Base-by-base conservation (phyloP, 2,329 filamentous ascomycete species). In the Tolypocladium tundrense region DNA sequence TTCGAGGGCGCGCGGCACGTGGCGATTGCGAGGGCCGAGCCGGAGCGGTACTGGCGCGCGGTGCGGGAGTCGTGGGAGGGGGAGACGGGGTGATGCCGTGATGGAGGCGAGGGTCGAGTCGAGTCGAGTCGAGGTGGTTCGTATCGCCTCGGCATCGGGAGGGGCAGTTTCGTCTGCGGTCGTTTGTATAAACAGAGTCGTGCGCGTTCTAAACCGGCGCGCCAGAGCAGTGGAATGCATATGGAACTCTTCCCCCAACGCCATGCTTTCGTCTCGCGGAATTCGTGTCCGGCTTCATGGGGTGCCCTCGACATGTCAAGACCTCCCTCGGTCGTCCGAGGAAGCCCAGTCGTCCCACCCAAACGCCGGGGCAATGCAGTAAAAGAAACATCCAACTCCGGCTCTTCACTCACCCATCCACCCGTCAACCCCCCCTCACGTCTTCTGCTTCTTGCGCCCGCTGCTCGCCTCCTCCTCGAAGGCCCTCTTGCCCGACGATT, bases 1-100 rank as follows among this genome's bases (percentile, higher is more conserved):
- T 83, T 83, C 56, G 67, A 69, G 35, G 71, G 72, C 41, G 80
- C 75, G 4, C 69, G 69, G 31, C 82, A 85, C 66, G 80, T 84
- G 31, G 73, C 78, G 21, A 79, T 82, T 59, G 72, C 74, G 58
- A 73, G 76, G 60, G 64, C 64, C 0, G 76, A 83, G 59, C 67
- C 69, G 33, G 66, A 70, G 52, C 69, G 79, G 57, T 85, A 85
- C 64, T 84, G 82, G 81, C 63, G 61, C 5, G 66, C 73, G 24
- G 71, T 83, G 3, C 72, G 64, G 45, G 72, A 76, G 57, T 72
- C 73, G 1, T 84, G 80, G 80, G 66, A 73, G 41, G 71, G 21
- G 7, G 27, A 16, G 24, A 16, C 39, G 53, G 4, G 8, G 19
- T 35, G 48, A 35, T 33, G 45, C 16, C 2, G 14, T 13, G 27